Conservation (phyloP, 1,284 basidiomycete genomes). For the Entoloma clypeatum region DNA sequence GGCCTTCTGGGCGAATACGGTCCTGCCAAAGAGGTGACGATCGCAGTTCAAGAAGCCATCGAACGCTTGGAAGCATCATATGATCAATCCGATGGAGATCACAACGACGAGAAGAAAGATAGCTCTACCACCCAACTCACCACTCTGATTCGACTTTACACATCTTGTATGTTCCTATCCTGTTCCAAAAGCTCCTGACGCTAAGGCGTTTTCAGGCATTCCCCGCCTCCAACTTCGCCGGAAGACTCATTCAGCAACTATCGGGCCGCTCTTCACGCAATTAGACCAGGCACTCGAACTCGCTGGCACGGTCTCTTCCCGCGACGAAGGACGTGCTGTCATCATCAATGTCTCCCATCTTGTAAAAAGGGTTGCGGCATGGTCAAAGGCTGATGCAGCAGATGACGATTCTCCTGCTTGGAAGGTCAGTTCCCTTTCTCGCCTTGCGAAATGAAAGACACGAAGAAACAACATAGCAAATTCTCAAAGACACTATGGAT, state of each 20-base stretch:
- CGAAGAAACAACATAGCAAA: constrained; percentile 7
- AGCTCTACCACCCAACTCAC: constrained; percentile 26
- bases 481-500: constrained; percentile 41
- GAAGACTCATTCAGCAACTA: constrained; percentile 40
- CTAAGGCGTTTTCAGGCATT: constrained; percentile 37
- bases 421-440: constrained; percentile 24
- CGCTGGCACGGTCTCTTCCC: constrained; percentile 24
- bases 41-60: constrained; percentile 55
- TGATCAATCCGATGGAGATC: constrained; percentile 29
- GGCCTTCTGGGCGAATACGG: constrained; percentile 39
- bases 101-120: constrained; percentile 18
- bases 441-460: neutral
- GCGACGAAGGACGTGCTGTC: constrained; percentile 36
- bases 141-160: constrained; percentile 37
- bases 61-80: constrained; percentile 42
- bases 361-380: constrained; percentile 25
- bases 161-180: constrained; percentile 30
- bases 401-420: constrained; percentile 22
- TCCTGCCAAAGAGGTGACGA: constrained; percentile 57
- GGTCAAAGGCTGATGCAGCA: constrained; percentile 28
- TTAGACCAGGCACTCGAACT: constrained; percentile 32
- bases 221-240: constrained; percentile 46
- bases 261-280: constrained; percentile 42
- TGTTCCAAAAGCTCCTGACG: neutral
- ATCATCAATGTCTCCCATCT: constrained; percentile 33